These are phyloP conservation scores for Xylaria sp. DNA, from an alignment of 2,329 filamentous ascomycete genomes.

Conservation along the genomic window DNA sequence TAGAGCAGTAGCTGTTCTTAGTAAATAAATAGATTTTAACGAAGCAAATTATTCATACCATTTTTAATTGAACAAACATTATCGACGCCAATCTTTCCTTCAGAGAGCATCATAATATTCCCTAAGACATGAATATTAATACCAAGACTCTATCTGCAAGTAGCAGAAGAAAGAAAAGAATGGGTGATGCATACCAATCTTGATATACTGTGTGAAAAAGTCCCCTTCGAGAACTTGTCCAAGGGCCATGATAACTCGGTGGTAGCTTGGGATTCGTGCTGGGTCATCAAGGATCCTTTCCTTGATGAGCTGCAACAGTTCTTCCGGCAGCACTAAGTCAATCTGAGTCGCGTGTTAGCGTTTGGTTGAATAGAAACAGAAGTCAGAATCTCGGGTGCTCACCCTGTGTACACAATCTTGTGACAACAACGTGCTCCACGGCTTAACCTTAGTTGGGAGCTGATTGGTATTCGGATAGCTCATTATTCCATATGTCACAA, in stretches of 20 bases:
- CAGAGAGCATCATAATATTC: conserved; percentile 83
- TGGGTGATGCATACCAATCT: conserved; percentile 67
- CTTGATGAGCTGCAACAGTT: conserved; percentile 65
- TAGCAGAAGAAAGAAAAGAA: background rate
- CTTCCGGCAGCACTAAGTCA: conserved; percentile 77
- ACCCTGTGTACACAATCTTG: conserved; percentile 77
- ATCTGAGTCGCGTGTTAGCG: conserved; percentile 54
- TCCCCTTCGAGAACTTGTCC: conserved; percentile 75
- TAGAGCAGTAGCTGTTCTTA: conserved; percentile 26
- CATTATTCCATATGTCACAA: conserved; percentile 75
- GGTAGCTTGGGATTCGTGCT: conserved; percentile 61
- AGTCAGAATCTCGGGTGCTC: conserved; percentile 30
- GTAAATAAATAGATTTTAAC: background rate
- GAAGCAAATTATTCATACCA: conserved; percentile 57
- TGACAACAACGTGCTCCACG: conserved; percentile 74
- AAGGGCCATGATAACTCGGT: conserved; percentile 76
- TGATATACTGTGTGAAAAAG: conserved; percentile 88
- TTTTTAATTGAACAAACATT: conserved; percentile 77
- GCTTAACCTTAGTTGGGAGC: conserved; percentile 76
- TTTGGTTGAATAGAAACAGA: background rate
- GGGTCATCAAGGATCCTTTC: conserved; percentile 58
- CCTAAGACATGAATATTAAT: conserved; percentile 59
- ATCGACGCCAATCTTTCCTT: conserved; percentile 75
- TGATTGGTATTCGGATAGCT: conserved; percentile 76
- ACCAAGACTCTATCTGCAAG: background rate